These are phyloP conservation scores for Botryotinia convoluta DNA, from an alignment of 2,329 filamentous ascomycete genomes.

Conservation along the genomic window DNA sequence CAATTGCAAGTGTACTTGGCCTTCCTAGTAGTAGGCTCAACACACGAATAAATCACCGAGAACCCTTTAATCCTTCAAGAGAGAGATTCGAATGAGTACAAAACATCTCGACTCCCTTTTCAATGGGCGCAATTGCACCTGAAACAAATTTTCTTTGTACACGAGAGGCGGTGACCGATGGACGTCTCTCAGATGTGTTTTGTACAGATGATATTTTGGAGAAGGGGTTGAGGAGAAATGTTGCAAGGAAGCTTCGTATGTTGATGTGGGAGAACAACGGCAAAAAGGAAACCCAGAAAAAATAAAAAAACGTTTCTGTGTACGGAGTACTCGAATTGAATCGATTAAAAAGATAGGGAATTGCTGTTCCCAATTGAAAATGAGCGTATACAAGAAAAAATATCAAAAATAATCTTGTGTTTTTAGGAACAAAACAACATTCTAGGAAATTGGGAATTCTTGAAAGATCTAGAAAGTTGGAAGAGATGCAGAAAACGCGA, in stretches of 20 bases:
- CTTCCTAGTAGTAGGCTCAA: constrained; percentile 18
- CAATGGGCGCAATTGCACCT: constrained; percentile 31
- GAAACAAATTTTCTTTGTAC: constrained; percentile 26
- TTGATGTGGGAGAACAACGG: constrained; percentile 14
- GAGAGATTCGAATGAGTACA: constrained; percentile 34
- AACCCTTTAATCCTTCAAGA: constrained; percentile 41
- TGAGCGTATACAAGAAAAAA: constrained; percentile 17
- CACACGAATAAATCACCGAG: constrained; percentile 15
- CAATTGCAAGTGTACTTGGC: constrained; percentile 30
- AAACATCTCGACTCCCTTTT: constrained; percentile 37
- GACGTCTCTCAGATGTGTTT: constrained; percentile 2
- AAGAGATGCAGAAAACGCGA: constrained; percentile 8
- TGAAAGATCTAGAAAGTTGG: neutral
- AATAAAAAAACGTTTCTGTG: neutral
- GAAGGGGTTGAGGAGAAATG: constrained; percentile 6
- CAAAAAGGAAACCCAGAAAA: neutral
- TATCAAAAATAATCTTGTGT: neutral
- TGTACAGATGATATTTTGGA: neutral
- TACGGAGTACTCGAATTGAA: neutral
- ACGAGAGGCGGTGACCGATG: constrained; percentile 28
- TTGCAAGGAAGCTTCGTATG: constrained; percentile 17
- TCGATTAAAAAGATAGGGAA: constrained; percentile 11
- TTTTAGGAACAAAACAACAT: constrained; percentile 5
- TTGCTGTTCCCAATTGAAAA: constrained; percentile 20
- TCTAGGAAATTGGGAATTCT: neutral